phyloP scores from a whole-genome alignment of 202 grass and related monocot species.

The Zizania palustris region DNA sequence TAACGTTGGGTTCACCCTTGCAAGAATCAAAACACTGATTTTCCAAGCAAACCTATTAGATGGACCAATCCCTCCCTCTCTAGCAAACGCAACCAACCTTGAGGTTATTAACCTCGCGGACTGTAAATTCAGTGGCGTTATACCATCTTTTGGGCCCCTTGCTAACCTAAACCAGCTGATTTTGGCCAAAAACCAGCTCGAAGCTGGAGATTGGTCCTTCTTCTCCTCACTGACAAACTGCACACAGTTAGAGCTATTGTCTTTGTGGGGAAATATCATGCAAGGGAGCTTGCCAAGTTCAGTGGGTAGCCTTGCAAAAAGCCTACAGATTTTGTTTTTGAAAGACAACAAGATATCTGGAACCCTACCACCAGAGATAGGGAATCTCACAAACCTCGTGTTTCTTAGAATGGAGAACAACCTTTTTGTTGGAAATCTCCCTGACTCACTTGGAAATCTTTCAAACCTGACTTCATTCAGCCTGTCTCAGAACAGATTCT shows the following conservation, averaged over 20 bases:
- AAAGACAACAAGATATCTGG: conserved; percentile 53
- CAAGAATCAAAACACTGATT: conserved; percentile 14
- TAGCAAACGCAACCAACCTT: conserved; percentile 14
- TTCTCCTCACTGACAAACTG: conserved; percentile 46
- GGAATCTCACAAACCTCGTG: conserved; percentile 34
- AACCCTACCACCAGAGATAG: conserved; percentile 47
- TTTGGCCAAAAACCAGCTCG: conserved; percentile 43
- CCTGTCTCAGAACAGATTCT: conserved; percentile 48
- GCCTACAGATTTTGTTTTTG: conserved; percentile 21
- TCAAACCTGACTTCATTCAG: conserved; percentile 33
- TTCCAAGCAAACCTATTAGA: conserved; percentile 28
- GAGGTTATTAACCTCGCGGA: background rate
- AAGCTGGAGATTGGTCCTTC: conserved; percentile 51
- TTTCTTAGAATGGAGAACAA: conserved; percentile 43
- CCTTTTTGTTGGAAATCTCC: conserved; percentile 39
- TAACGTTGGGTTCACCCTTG: conserved; percentile 33
- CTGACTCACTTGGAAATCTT: conserved; percentile 43
- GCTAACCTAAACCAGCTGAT: conserved; percentile 15
- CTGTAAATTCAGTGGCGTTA: conserved; percentile 16
- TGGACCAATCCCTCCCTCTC: conserved; percentile 24
- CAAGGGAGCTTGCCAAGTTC: conserved; percentile 41
- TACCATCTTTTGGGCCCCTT: conserved; percentile 38
- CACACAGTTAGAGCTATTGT: background rate
- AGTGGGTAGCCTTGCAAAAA: conserved; percentile 34
- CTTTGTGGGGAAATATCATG: conserved; percentile 14